Conservation (phyloP, 192 early-diverging fungal species). For the Allomyces javanicus region DNA sequence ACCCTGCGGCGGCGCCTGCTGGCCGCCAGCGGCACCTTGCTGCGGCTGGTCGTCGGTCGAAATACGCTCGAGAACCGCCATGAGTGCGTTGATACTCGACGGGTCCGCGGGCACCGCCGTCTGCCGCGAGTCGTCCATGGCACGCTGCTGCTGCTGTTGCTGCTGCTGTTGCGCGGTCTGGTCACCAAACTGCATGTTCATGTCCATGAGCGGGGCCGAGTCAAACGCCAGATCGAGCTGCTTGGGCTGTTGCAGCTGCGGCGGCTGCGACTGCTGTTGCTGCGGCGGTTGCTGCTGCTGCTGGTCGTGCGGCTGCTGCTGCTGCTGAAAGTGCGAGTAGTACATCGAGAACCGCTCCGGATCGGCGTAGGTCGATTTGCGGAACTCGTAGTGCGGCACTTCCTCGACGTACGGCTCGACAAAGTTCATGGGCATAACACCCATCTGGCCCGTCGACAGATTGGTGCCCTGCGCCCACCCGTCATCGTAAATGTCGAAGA, state of each 20-base stretch:
- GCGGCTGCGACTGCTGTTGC: slow-evolving; percentile 2
- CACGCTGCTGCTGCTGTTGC: slow-evolving; percentile 1
- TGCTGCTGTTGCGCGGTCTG: neutral
- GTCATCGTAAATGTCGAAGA: neutral
- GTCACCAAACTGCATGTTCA: no score
- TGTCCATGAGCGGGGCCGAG: neutral
- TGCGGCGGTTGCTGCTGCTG: slow-evolving; percentile 1
- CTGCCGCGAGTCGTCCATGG: neutral
- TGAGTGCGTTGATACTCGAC: neutral
- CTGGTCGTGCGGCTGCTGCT: neutral
- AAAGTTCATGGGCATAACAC: neutral
- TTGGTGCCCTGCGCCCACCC: neutral
- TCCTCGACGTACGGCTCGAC: neutral
- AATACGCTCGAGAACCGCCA: neutral
- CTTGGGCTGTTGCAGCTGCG: neutral
- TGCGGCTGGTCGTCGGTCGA: neutral
- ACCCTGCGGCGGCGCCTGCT: neutral
- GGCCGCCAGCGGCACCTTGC: neutral
- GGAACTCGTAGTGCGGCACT: neutral
- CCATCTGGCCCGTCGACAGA: neutral
- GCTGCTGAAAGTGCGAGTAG: slow-evolving; percentile 1
- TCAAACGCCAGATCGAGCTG: no score
- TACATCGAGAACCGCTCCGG: neutral
- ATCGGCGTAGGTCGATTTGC: neutral
- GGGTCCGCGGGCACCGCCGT: neutral